phyloP scores from a whole-genome alignment of 1,284 basidiomycete genomes.

The Ceratobasidium theobromae region DNA sequence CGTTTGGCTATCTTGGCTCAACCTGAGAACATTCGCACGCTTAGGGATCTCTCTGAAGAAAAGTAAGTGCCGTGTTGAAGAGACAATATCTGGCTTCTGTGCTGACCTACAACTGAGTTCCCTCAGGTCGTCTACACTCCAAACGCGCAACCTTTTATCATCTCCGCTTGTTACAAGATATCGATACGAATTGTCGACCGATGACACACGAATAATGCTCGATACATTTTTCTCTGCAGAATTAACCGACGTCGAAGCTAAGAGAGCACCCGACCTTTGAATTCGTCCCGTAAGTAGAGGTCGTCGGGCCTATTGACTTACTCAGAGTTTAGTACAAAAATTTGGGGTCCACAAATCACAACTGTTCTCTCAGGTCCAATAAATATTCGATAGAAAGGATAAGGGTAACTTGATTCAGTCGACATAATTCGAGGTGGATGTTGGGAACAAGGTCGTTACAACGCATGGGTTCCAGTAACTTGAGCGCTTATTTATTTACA shows the following conservation, averaged over 20 bases:
- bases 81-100: constrained; percentile 36
- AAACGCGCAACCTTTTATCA: constrained; percentile 78
- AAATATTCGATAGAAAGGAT: constrained; percentile 17
- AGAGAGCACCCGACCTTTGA: constrained; percentile 56
- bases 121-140: constrained; percentile 59
- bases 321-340: constrained; percentile 3
- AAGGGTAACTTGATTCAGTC: neutral
- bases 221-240: constrained; percentile 47
- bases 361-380: constrained; percentile 3
- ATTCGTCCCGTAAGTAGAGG: neutral
- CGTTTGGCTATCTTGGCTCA: constrained; percentile 59
- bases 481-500: neutral
- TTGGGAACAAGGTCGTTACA: neutral
- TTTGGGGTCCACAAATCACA: neutral
- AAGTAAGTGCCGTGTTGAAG: constrained; percentile 33
- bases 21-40: constrained; percentile 63
- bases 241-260: constrained; percentile 49
- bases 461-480: neutral
- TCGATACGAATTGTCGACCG: constrained; percentile 51
- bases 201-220: constrained; percentile 63
- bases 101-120: constrained; percentile 64
- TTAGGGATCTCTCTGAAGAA: constrained; percentile 68
- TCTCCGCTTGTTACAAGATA: constrained; percentile 70
- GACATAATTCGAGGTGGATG: constrained; percentile 7
- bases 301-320: neutral